Evolutionary conservation across 495 filamentous ascomycete genomes (phyloP).

Genomic region (Aspergillus leporis): DNA sequence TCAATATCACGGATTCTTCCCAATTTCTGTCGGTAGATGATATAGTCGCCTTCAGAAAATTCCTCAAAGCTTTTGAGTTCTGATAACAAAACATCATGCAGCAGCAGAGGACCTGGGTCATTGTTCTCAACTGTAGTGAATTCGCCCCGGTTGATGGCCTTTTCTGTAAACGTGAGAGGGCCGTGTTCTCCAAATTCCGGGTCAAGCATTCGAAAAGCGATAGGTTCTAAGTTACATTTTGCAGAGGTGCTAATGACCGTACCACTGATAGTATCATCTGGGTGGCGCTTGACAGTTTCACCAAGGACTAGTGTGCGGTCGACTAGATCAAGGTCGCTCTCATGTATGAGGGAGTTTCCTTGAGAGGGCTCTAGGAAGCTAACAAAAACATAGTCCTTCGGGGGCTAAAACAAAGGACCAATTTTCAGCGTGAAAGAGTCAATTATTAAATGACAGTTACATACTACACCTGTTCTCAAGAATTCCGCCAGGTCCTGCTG

Average conservation of each 20-base stretch:
- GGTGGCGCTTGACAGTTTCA: conserved; percentile 44
- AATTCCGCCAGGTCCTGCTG: conserved; percentile 27
- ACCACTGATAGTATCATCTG: conserved; percentile 40
- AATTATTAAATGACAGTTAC: not conserved
- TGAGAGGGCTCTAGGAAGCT: conserved; percentile 21
- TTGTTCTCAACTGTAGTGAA: not conserved
- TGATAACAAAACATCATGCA: conserved; percentile 16
- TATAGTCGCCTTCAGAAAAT: conserved; percentile 22
- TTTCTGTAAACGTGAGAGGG: conserved; percentile 24
- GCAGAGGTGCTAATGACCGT: conserved; percentile 38
- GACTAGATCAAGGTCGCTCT: conserved; percentile 42
- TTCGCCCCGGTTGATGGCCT: not conserved
- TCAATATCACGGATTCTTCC: conserved; percentile 22
- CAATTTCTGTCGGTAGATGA: conserved; percentile 27
- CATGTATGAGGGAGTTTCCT: conserved; percentile 38
- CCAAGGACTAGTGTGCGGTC: conserved; percentile 43
- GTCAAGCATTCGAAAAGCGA: conserved; percentile 24
- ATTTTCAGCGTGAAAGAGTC: not conserved
- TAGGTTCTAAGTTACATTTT: conserved; percentile 34
- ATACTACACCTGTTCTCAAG: conserved; percentile 31
- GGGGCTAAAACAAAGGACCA: conserved; percentile 25
- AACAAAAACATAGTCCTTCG: conserved; percentile 40
- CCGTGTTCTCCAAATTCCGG: conserved; percentile 23
- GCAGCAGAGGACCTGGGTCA: conserved; percentile 3
- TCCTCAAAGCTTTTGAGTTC: conserved; percentile 20